Evolutionary conservation across 2,329 filamentous ascomycete species (phyloP).

Genomic region (Sarocladiaceae sp.): DNA sequence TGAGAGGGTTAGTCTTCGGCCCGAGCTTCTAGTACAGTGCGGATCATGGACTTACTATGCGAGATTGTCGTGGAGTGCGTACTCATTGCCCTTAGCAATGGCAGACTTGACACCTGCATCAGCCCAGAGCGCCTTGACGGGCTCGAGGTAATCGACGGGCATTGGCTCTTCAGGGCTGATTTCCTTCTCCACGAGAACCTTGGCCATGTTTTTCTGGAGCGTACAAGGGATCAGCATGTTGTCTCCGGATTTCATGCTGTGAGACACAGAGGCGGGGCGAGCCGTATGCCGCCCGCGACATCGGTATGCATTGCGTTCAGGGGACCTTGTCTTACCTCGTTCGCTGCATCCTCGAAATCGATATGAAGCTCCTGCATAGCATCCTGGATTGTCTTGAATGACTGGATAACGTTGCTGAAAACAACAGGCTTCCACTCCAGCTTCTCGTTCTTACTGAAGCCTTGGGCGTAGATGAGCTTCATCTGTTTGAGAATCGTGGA

Average conservation of each 20-base stretch:
- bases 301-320: background rate
- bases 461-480: conserved; percentile 93
- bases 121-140: conserved; percentile 79
- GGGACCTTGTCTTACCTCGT: conserved; percentile 57
- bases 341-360: conserved; percentile 72
- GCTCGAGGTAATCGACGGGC: conserved; percentile 70
- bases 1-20: conserved; percentile 30
- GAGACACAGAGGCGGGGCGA: conserved; percentile 3
- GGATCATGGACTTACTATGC: conserved; percentile 66
- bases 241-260: background rate
- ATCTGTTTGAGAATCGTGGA: conserved; percentile 98
- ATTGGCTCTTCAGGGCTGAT: conserved; percentile 78
- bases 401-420: conserved; percentile 90
- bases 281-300: background rate
- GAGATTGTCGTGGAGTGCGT: conserved; percentile 91
- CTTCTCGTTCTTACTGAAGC: conserved; percentile 85
- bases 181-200: conserved; percentile 76
- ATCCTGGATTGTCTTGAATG: conserved; percentile 84
- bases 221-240: conserved; percentile 10
- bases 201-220: conserved; percentile 69
- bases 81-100: conserved; percentile 94
- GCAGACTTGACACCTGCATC: conserved; percentile 80
- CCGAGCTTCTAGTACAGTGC: background rate
- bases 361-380: conserved; percentile 86
- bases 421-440: conserved; percentile 94